Base-by-base conservation (phyloP, 805 yeast genomes). In the Danielia reshetovae region DNA sequence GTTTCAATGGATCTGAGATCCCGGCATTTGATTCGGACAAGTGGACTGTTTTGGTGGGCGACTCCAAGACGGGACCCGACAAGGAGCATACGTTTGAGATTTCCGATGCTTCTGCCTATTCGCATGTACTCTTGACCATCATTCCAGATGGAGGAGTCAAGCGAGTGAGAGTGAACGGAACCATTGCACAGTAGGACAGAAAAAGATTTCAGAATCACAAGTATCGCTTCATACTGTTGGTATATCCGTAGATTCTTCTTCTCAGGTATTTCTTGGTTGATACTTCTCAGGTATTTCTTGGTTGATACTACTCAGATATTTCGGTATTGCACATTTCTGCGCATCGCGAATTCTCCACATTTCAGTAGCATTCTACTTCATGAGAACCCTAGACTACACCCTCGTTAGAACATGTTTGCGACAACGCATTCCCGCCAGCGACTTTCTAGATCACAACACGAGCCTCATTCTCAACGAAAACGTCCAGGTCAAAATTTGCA, bases 61-160 rank as follows among this genome's bases (percentile, higher is more conserved):
- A 80, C 43, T 59, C 82, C 12, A 82, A 83, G 59, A 84, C 95
- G 1, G 76, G 77, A n/a, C 87, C 96, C 4, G 94, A 89, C 59
- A 68, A 69, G 40, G 96, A 85, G 56, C 96, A 90, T 56, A 60
- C 54, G 11, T 86, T 60, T 54, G 57, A 62, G 4, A 57, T 68
- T 12, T 16, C 29, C 9, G 42, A 51, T 5, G 43, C 44, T n/a
- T 49, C 59, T 23, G 52, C 59, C 1, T 75, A 58, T 49, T 74
- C 88, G 7, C 95, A 88, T 56, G 85, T 88, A 19, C 77, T 79
- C 51, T 59, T 90, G 47, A 77, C 85, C 7, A 82, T 90, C 58
- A 83, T 88, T 45, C 98, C 98, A 15, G 98, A 90, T 55, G 98
- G 98, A 32, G 98, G 98, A 41, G 86, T 88, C 36, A 90, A 90